Percentiles rank a stretch among this genome's conserved stretches.
These are phyloP conservation scores for Triangularia setosa DNA, from an alignment of 2,329 filamentous ascomycete genomes.

Conservation along the genomic window DNA sequence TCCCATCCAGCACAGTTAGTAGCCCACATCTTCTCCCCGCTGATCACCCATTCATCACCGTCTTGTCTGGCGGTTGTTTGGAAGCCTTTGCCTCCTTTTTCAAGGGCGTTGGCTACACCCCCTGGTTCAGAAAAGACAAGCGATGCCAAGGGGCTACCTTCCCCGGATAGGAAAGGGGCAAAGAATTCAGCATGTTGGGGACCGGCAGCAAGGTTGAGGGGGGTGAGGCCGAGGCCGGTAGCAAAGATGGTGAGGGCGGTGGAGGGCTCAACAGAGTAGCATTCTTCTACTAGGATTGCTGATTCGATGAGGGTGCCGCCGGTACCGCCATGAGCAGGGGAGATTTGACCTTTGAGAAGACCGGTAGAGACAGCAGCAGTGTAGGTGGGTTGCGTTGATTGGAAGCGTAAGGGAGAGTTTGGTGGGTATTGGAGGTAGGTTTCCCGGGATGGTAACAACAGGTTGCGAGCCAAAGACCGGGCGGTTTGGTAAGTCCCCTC, in stretches of 20 bases:
- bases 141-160: slow-evolving; percentile 46
- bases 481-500: slow-evolving; percentile 23
- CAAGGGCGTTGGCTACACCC: slow-evolving; percentile 50
- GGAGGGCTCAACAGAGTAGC: slow-evolving; percentile 48
- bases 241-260: slow-evolving; percentile 48
- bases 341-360: slow-evolving; percentile 45
- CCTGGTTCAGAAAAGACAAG: slow-evolving; percentile 50
- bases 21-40: slow-evolving; percentile 56
- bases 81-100: slow-evolving; percentile 45
- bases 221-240: slow-evolving; percentile 49
- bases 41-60: slow-evolving; percentile 49
- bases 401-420: slow-evolving; percentile 38
- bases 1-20: slow-evolving; percentile 54
- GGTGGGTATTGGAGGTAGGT: slow-evolving; percentile 20
- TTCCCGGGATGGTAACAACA: slow-evolving; percentile 24
- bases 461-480: slow-evolving; percentile 22
- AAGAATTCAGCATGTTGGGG: slow-evolving; percentile 41
- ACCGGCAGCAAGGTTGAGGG: slow-evolving; percentile 44
- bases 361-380: slow-evolving; percentile 40
- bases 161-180: slow-evolving; percentile 42
- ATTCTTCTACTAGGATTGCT: slow-evolving; percentile 49
- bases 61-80: slow-evolving; percentile 45
- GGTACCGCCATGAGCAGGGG: slow-evolving; percentile 42
- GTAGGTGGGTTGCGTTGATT: slow-evolving; percentile 45
- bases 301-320: slow-evolving; percentile 44